Conservation (phyloP, 129 eudicot genomes). For the Artemisia argyi region DNA sequence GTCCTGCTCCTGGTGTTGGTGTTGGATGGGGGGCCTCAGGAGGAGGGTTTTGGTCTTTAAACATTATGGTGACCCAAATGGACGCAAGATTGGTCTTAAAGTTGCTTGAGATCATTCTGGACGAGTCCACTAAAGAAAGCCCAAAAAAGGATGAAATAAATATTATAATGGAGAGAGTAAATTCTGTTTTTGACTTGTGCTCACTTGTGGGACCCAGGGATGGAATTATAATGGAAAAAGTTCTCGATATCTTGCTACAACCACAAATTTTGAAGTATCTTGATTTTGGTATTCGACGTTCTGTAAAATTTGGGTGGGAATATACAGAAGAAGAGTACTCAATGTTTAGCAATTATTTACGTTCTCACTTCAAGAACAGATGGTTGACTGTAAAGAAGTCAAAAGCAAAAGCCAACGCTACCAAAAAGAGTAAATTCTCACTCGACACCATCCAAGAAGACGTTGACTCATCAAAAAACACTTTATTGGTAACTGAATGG, state of each 20-base stretch:
- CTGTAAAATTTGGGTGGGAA: slow-evolving; percentile 45
- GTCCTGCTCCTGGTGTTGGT: slow-evolving; percentile 98
- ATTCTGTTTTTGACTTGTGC: slow-evolving; percentile 52
- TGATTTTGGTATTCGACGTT: slow-evolving; percentile 46
- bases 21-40: slow-evolving; percentile 93
- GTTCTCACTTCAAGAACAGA: slow-evolving; percentile 67
- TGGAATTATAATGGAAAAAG: slow-evolving; percentile 44
- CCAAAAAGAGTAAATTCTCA: slow-evolving; percentile 37
- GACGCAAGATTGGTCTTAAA: slow-evolving; percentile 63
- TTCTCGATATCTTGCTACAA: slow-evolving; percentile 54
- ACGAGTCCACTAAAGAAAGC: slow-evolving; percentile 20
- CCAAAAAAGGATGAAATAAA: slow-evolving; percentile 40
- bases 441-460: slow-evolving; percentile 88
- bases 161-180: slow-evolving; percentile 43
- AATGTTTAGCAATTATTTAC: slow-evolving; percentile 49
- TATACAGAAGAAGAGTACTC: slow-evolving; percentile 59
- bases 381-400: slow-evolving; percentile 69
- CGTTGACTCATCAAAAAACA: slow-evolving; percentile 28
- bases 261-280: slow-evolving; percentile 62
- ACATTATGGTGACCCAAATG: slow-evolving; percentile 62
- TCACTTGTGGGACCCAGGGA: slow-evolving; percentile 66
- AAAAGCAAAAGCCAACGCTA: slow-evolving; percentile 31
- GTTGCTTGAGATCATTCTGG: slow-evolving; percentile 48
- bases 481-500: slow-evolving; percentile 71
- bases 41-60: slow-evolving; percentile 88